A percentile compares a stretch with the other conserved stretches of the same genome.
Evolutionary conservation across 2,329 filamentous ascomycete genomes (phyloP).

Genomic region (Podosphaera xanthii): DNA sequence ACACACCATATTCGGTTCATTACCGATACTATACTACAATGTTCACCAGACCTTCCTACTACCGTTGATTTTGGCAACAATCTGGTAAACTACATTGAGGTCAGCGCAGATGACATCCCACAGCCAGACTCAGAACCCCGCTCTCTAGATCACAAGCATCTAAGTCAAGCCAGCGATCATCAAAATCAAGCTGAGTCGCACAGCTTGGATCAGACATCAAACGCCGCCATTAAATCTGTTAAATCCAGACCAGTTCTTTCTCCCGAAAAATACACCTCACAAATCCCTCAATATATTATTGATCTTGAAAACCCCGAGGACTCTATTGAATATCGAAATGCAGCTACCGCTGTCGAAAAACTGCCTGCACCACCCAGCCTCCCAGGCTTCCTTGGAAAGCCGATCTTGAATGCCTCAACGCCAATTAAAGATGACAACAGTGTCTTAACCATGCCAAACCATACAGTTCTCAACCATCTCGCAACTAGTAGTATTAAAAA

Average conservation of each 20-base stretch:
- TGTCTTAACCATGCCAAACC: constrained; percentile 88
- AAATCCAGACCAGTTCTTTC: constrained; percentile 33
- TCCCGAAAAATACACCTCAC: constrained; percentile 39
- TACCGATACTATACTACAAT: constrained; percentile 82
- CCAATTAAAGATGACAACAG: constrained; percentile 96
- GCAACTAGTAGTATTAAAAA: constrained; percentile 97
- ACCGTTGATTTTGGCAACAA: constrained; percentile 97
- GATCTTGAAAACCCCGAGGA: constrained; percentile 78
- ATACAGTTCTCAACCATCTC: constrained; percentile 87
- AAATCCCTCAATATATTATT: constrained; percentile 64
- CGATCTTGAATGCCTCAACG: constrained; percentile 75
- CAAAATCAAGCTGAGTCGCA: constrained; percentile 10
- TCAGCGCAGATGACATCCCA: constrained; percentile 48
- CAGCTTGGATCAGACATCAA: constrained; percentile 17
- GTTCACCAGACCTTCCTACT: constrained; percentile 67
- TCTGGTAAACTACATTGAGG: constrained; percentile 93
- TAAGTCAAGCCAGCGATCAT: constrained; percentile 5
- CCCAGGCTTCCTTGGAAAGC: constrained; percentile 79
- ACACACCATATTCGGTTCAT: constrained; percentile 95
- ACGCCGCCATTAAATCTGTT: constrained; percentile 16
- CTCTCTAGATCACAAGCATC: constrained; percentile 2
- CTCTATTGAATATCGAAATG: constrained; percentile 47
- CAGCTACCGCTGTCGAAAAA: constrained; percentile 51
- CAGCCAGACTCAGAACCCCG: constrained; percentile 5
- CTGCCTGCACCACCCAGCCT: constrained; percentile 66